Base-by-base conservation (phyloP, 305 asterid species). In the Lippia alba region DNA sequence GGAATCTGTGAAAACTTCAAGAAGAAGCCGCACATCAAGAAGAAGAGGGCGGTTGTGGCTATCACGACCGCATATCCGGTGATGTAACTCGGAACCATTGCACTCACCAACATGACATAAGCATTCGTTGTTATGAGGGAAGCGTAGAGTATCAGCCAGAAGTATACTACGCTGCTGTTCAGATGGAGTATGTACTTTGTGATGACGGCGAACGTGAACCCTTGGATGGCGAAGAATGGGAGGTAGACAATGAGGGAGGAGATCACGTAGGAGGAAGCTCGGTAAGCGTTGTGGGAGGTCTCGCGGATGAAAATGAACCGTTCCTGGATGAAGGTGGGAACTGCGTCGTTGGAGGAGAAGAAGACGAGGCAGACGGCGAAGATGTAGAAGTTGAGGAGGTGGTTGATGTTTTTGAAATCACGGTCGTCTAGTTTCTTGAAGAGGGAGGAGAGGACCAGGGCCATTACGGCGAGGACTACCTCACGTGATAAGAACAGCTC, bases 11-110 rank as follows among this genome's bases (percentile, higher is more conserved):
- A 86, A 0, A 84, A 78, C 56, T 92, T 90, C 85, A 90, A 71
- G 94, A 92, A 92, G 76, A 92, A 92, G 0, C 98, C 97, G 32
- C 98, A 90, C 0, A 94, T 87, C 24, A 92, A 79, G 89, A 92
- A 90, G 83, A 92, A 92, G 44, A 92, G 92, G 49, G 98, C 97
- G 2, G 98, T 90, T 12, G 97, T 90, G 20, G 98, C 97, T 50
- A 92, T 92, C 17, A 92, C 98, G 4, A 90, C 82, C 0, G 96
- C 97, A 10, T 92, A 90, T 18, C 98, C 98, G 0, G 96, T 92
- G 80, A 92, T 88, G 83, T 92, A 87, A 75, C 96, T 88, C 0
- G 97, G 98, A 3, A 90, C 94, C 70, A 90, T 74, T 39, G 98
- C 92, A 15, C 94, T 88, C 10, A 92, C 96, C 2, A 92, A 82